Evolutionary conservation across 208 protist genomes (phyloP).

Genomic region (Wallacemonas sp.): DNA sequence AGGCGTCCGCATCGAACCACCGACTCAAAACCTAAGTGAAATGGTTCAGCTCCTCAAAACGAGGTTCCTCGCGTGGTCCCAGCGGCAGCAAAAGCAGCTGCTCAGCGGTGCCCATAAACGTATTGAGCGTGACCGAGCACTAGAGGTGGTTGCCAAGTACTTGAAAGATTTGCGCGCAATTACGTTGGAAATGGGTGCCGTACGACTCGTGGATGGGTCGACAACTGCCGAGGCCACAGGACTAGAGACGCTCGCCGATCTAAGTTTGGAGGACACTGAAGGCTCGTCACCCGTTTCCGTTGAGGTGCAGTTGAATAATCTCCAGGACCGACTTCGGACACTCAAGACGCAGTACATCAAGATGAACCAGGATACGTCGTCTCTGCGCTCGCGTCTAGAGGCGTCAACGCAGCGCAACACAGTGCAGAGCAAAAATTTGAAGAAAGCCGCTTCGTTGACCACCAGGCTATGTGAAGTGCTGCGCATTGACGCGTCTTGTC

Average conservation of each 20-base stretch:
- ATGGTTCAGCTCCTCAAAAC: slow-evolving; percentile 63
- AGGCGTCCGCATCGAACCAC: slow-evolving; percentile 46
- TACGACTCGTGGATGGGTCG: neutral
- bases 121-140: slow-evolving; percentile 18
- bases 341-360: slow-evolving; percentile 46
- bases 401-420: slow-evolving; percentile 36
- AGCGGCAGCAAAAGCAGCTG: slow-evolving; percentile 57
- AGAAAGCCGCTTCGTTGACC: slow-evolving; percentile 20
- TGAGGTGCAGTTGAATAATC: slow-evolving; percentile 31
- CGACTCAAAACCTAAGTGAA: slow-evolving; percentile 48
- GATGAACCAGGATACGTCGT: slow-evolving; percentile 25
- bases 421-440: slow-evolving; percentile 19
- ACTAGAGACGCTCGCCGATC: neutral
- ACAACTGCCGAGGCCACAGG: neutral
- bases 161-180: slow-evolving; percentile 2
- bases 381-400: slow-evolving; percentile 44
- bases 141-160: slow-evolving; percentile 22
- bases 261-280: neutral
- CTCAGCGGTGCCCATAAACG: slow-evolving; percentile 26
- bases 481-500: slow-evolving; percentile 12
- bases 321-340: slow-evolving; percentile 49
- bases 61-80: slow-evolving; percentile 42
- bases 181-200: neutral
- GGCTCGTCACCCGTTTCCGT: neutral
- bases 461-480: slow-evolving; percentile 1